A percentile compares a stretch with the other conserved stretches of the same genome.
Evolutionary conservation across 441 rosid genomes (phyloP).

Genomic region (Populus hybrid): DNA sequence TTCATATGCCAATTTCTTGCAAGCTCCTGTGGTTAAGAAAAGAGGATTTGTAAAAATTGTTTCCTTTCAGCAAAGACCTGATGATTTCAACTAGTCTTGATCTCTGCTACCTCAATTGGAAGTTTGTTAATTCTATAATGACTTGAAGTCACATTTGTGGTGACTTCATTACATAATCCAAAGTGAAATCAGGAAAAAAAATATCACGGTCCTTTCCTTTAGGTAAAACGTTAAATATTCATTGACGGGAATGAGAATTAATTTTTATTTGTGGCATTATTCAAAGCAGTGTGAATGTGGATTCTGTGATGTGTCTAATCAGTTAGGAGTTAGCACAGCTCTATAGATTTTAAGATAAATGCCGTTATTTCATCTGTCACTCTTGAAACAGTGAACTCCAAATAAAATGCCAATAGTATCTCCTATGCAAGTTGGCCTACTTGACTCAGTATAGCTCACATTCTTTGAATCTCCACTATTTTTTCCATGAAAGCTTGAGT

Average conservation of each 20-base stretch:
- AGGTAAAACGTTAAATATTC: neutral
- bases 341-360: neutral
- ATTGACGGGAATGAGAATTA: neutral
- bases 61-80: neutral
- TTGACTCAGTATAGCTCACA: conserved; percentile 12
- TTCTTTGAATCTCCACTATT: conserved; percentile 16
- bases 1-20: neutral
- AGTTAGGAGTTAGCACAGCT: neutral
- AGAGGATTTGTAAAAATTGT: neutral
- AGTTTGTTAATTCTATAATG: neutral
- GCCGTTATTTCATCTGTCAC: conserved; percentile 3
- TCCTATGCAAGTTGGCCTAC: conserved; percentile 18
- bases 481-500: neutral
- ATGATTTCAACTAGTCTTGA: neutral
- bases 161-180: neutral
- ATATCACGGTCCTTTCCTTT: neutral
- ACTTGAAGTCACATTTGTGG: neutral
- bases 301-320: conserved; percentile 2
- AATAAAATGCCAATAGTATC: neutral
- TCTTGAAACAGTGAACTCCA: conserved; percentile 9
- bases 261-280: neutral
- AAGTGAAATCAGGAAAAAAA: neutral
- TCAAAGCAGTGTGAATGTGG: neutral
- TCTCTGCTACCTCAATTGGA: neutral
- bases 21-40: neutral